Percentiles rank a stretch among this genome's conserved stretches.
Evolutionary conservation across 176 grass and related monocot species (phyloP).

Genomic region (Urochloa ruziziensis): DNA sequence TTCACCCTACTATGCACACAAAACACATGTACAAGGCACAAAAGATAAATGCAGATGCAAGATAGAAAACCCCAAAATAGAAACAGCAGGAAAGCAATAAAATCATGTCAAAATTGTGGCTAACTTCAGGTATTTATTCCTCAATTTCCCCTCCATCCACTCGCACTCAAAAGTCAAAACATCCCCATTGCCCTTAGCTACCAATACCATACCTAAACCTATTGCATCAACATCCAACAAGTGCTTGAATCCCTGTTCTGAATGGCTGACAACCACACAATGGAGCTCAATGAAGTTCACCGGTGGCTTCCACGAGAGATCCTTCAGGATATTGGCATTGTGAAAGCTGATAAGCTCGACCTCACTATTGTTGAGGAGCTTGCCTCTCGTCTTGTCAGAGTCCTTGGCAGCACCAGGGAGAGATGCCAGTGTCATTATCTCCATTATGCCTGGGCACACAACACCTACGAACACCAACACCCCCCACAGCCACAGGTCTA

Average conservation of each 20-base stretch:
- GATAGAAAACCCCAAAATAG: background rate
- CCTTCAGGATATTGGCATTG: background rate
- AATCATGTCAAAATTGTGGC: background rate
- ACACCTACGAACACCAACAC: background rate
- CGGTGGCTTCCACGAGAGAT: background rate
- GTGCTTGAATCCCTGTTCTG: background rate
- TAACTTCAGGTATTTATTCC: background rate
- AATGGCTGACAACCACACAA: background rate
- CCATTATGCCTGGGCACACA: background rate
- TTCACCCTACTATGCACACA: background rate
- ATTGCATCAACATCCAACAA: background rate
- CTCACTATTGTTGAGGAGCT: background rate
- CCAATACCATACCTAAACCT: background rate
- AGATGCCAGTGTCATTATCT: background rate
- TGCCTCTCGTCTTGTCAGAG: background rate
- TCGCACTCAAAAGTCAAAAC: background rate
- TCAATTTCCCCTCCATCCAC: background rate
- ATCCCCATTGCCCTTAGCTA: background rate
- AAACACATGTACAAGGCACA: background rate
- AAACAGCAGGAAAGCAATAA: background rate
- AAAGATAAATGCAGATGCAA: background rate
- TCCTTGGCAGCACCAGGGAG: background rate
- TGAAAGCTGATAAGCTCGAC: background rate
- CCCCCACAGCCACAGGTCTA: background rate
- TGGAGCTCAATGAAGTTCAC: background rate